A percentile compares a stretch with the other conserved stretches of the same genome.
These are phyloP conservation scores for Wickerhamomyces bovis DNA, from an alignment of 805 yeast species.

Conservation along the genomic window DNA sequence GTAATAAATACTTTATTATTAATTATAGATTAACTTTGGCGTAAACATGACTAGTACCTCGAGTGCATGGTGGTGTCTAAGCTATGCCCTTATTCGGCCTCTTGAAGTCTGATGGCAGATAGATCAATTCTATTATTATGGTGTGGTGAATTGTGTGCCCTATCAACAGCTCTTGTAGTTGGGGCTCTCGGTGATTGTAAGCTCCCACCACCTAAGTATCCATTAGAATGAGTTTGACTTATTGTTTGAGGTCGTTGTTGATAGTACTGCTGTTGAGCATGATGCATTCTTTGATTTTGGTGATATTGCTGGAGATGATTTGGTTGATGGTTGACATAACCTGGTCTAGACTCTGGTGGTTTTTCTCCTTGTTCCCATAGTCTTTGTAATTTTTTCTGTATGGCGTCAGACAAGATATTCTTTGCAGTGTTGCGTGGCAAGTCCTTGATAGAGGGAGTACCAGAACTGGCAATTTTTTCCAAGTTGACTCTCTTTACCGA, in stretches of 20 bases:
- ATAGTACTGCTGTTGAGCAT: conserved; percentile 15
- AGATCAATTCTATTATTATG: conserved; percentile 23
- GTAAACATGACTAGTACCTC: no score
- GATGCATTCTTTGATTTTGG: conserved; percentile 9
- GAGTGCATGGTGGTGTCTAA: no score
- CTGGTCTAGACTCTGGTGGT: conserved; percentile 5
- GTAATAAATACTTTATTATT: neutral
- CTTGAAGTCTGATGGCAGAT: conserved; percentile 18
- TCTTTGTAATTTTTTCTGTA: conserved; percentile 18
- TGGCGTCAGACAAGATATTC: conserved; percentile 9
- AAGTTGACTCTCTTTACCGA: conserved; percentile 46
- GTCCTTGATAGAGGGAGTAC: neutral
- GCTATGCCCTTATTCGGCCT: conserved; percentile 15
- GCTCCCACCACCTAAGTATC: neutral
- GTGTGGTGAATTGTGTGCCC: conserved; percentile 21
- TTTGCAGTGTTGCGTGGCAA: neutral
- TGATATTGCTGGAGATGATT: conserved; percentile 5
- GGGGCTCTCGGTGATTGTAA: conserved; percentile 24
- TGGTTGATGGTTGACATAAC: neutral
- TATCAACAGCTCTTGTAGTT: conserved; percentile 36
- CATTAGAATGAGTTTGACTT: neutral
- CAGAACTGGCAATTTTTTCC: neutral
- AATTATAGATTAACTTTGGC: no score
- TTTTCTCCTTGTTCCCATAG: conserved; percentile 21
- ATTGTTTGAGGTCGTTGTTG: conserved; percentile 5